phyloP scores from a whole-genome alignment of 2,329 filamentous ascomycete species.

The Annulohypoxylon truncatum region DNA sequence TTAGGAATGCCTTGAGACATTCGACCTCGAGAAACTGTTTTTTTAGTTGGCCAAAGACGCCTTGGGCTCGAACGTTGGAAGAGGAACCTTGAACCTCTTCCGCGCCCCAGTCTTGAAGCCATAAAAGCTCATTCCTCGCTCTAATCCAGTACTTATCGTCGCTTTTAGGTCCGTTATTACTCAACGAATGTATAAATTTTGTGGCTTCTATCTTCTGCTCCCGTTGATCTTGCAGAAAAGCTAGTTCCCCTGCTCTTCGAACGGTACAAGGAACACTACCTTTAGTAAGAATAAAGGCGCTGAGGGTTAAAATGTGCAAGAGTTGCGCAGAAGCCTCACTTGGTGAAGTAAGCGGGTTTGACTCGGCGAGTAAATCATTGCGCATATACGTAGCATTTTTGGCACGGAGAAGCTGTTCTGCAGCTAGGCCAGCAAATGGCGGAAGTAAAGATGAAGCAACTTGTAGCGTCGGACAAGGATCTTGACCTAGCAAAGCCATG shows the following conservation, averaged over 20 bases:
- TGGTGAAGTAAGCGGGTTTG: conserved; percentile 75
- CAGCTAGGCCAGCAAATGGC: conserved; percentile 52
- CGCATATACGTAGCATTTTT: conserved; percentile 60
- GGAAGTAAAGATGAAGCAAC: conserved; percentile 60
- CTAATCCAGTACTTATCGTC: conserved; percentile 74
- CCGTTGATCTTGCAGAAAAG: conserved; percentile 69
- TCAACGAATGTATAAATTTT: conserved; percentile 67
- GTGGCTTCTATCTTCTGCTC: conserved; percentile 72
- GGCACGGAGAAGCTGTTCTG: conserved; percentile 51
- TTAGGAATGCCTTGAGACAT: conserved; percentile 74
- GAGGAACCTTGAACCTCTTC: conserved; percentile 54
- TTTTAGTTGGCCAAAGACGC: conserved; percentile 70
- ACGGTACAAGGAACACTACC: conserved; percentile 63
- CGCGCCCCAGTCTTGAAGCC: conserved; percentile 79
- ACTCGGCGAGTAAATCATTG: conserved; percentile 65
- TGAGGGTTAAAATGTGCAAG: conserved; percentile 71
- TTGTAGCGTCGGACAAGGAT: conserved; percentile 64
- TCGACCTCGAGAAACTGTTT: conserved; percentile 74
- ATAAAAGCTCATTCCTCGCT: conserved; percentile 73
- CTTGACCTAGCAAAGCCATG: conserved; percentile 68
- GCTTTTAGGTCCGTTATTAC: conserved; percentile 62
- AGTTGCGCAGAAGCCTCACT: conserved; percentile 66
- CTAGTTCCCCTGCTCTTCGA: conserved; percentile 69
- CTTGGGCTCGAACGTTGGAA: conserved; percentile 52
- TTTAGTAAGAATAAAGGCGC: conserved; percentile 66